Evolutionary conservation across 2,329 filamentous ascomycete genomes (phyloP), one percentile per base, ranked within the genome.

Genomic region (Fusarium albosuccineum): DNA sequence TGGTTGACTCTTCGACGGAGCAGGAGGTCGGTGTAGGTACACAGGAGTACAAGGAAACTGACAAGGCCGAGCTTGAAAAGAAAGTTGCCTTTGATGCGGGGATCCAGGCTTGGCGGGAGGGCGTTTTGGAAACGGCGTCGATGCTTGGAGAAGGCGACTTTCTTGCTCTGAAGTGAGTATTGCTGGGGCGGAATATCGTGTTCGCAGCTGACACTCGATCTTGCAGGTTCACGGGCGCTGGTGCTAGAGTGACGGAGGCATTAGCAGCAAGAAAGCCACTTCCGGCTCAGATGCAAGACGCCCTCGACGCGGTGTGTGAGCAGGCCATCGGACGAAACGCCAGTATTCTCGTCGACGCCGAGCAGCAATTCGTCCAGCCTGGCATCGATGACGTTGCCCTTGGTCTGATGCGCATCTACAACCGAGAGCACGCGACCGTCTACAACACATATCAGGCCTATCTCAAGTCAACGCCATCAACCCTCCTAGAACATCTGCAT

Each of bases 391-490:
- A 48, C 16, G 45, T 48, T 48, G 45, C 45, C 5, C 17, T 48
- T n/a, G 17, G 30, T 2, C 45, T 48, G n/a, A 48, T 48, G 45
- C 30, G 45, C 8, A 48, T 2, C 6, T 48, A 48, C 11, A 48
- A 48, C 5, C 45, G 45, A 48, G 45, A 48, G 1, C n/a, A 48
- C 6, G 45, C 45, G n/a, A 48, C 45, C 14, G 45, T 48, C 6
- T 48, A 48, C 30, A 48, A 36, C 45, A 48, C 45, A 26, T 48
- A 48, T 9, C 45, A 48, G 16, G 45, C 45, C 5, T 48, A 48
- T 26, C 45, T 48, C 8, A 48, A 48, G 11, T 48, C 45, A 3
- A 48, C 45, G 6, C 30, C 45, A 1, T 48, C 16, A 2, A 48
- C 27, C 2, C 45, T 48, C 30, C 30, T 34, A 1, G 16, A 17